Evolutionary conservation across 2,329 filamentous ascomycete species (phyloP), one percentile per base, ranked within the genome.

Genomic region (Aspergillus texensis): DNA sequence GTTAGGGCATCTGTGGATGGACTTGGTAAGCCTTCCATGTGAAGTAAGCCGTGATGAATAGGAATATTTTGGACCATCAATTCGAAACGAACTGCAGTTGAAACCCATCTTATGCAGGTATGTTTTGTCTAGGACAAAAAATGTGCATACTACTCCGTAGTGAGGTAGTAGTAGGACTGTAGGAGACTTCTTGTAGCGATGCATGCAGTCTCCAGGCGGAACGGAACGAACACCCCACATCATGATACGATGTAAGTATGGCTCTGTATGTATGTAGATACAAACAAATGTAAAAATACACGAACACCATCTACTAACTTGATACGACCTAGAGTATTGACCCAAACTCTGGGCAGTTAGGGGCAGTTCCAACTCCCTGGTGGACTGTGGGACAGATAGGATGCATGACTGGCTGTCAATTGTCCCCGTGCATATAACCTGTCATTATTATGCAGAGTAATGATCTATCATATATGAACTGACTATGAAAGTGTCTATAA

Each of bases 381-480:
- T 36, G 57, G 43, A 10, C 19, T 52, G 30, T 19, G 32, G 24
- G n/a, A 58, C 36, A 24, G 10, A 36, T 3, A 59, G 41, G 43
- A 21, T 50, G 41, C 30, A 36, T 52, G 57, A 16, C 41, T 36
- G 57, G 24, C 34, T 36, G 57, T 60, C 46, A 60, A 16, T 24
- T 26, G 16, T 55, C 52, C 32, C 32, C 46, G 32, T 60, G 46
- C 46, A 60, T 60, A 60, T 43, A 30, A 60, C 32, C 32, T 55
- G 46, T 52, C 24, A 54, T 39, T 60, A 60, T 43, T 60, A 60
- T 60, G 48, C 58, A 54, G 58, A 41, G 19, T 34, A 36, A 41
- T 54, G 46, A 58, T 36, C 34, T 50, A 52, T 58, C 45, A 50
- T 36, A 58, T 58, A 24, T 50, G n/a, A 50, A 58, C 43, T 30